Base-by-base conservation (phyloP, 768 basidiomycete genomes). In the Phaeotremella fagi region DNA sequence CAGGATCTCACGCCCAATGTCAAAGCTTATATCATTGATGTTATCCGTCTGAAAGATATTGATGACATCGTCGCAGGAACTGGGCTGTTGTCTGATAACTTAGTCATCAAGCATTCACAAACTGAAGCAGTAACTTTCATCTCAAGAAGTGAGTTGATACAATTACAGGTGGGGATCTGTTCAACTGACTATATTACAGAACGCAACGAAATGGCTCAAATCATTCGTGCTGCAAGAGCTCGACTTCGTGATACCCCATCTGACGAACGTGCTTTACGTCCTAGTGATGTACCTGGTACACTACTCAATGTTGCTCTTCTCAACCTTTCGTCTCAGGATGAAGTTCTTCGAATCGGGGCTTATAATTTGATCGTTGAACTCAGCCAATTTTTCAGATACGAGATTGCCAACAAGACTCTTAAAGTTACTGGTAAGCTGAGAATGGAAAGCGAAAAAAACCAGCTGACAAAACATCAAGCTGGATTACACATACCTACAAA, bases 1-100 rank as follows among this genome's bases (percentile, higher is more conserved):
- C 80, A 82, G 61, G 78, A 82, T 6, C 81, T 91, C 38, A 85
- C 84, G 3, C 81, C 85, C 1, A 76, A 78, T 0, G 74, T 89
- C 45, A 80, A 83, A 9, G 86, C 87, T 75, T 83, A 83, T 75
- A 83, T 86, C 2, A 86, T 85, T 0, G 90, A 95, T 63, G 82
- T 94, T 49, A 83, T 92, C 49, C 80, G 82, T 4, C 75, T 91
- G 23, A 75, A 80, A 3, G 90, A 92, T 54, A 81, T 95, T 58
- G 88, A 88, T 74, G 90, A 95, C 61, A 82, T 88, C 1, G 87
- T 89, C 74, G 86, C 86, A 41, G 83, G 90, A 20, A 82, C 84
- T 1, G 86, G 84, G 15, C 38, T 53, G 3, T 38, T 59, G 3
- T 46, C 44, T 20, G 67, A 68, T 27, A 59, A 63, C 20, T 49